A percentile compares a stretch with the other conserved stretches of the same genome.
Evolutionary conservation across 2,329 filamentous ascomycete species (phyloP).

Genomic region (Aspergillus fumigatiaffinis): DNA sequence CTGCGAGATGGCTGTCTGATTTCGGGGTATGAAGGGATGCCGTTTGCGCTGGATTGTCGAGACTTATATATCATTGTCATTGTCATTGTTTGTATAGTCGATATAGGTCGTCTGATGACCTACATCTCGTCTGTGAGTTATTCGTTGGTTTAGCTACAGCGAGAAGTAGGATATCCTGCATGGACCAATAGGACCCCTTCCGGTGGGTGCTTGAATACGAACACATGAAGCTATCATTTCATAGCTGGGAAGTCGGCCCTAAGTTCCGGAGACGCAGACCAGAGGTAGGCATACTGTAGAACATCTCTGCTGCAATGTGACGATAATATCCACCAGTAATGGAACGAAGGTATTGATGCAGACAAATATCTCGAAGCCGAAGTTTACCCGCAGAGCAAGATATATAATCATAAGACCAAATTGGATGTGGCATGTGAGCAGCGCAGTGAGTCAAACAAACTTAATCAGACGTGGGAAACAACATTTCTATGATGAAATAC

Average conservation of each 20-base stretch:
- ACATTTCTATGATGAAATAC: neutral
- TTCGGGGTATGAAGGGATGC: neutral
- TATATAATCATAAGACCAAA: neutral
- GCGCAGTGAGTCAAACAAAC: neutral
- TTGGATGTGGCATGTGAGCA: neutral
- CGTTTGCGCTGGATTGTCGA: neutral
- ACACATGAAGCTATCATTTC: neutral
- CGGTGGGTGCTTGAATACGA: neutral
- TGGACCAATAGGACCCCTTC: neutral
- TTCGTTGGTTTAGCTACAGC: neutral
- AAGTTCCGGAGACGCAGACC: neutral
- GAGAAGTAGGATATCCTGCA: neutral
- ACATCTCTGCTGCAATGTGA: neutral
- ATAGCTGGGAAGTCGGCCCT: neutral
- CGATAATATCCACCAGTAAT: neutral
- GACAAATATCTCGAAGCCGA: neutral
- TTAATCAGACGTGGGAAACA: neutral
- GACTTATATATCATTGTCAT: neutral
- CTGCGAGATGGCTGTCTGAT: neutral
- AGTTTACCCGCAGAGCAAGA: neutral
- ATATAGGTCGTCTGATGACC: neutral
- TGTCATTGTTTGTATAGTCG: neutral
- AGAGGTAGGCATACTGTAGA: neutral
- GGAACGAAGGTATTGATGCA: neutral
- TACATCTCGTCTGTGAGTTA: neutral